Conservation (phyloP, 1,284 basidiomycete species). For the Puccinia horiana region DNA sequence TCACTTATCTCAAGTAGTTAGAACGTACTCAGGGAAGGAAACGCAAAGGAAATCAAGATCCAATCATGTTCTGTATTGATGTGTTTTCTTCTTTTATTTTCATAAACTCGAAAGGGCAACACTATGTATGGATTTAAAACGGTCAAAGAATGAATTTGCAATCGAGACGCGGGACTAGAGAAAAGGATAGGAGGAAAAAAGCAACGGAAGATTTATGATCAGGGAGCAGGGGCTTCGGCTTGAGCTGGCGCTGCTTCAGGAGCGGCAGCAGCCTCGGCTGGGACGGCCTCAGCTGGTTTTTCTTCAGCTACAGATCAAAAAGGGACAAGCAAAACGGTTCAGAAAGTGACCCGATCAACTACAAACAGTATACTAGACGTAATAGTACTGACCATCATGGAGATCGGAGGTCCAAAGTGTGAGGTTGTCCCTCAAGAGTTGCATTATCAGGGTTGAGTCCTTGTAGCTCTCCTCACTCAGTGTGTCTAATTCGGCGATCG, state of each 20-base stretch:
- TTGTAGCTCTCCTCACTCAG: constrained; percentile 63
- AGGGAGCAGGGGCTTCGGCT: constrained; percentile 10
- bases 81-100: constrained; percentile 20
- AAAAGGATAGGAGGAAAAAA: neutral
- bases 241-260: constrained; percentile 14
- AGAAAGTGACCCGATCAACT: neutral
- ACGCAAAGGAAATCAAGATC: neutral
- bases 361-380: no score
- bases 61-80: neutral
- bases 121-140: constrained; percentile 17
- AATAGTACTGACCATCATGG: neutral
- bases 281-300: constrained; percentile 2
- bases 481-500: constrained; percentile 63
- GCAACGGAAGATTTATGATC: neutral
- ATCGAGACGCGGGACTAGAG: neutral
- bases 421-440: constrained; percentile 62
- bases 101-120: constrained; percentile 5
- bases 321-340: neutral
- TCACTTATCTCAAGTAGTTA: neutral
- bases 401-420: constrained; percentile 58
- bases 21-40: neutral
- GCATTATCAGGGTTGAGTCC: constrained; percentile 61
- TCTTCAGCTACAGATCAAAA: neutral
- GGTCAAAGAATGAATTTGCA: constrained; percentile 30
- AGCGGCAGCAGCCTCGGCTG: constrained; percentile 20